Conservation (phyloP, 805 yeast genomes). For the Henningerozyma blattae region DNA sequence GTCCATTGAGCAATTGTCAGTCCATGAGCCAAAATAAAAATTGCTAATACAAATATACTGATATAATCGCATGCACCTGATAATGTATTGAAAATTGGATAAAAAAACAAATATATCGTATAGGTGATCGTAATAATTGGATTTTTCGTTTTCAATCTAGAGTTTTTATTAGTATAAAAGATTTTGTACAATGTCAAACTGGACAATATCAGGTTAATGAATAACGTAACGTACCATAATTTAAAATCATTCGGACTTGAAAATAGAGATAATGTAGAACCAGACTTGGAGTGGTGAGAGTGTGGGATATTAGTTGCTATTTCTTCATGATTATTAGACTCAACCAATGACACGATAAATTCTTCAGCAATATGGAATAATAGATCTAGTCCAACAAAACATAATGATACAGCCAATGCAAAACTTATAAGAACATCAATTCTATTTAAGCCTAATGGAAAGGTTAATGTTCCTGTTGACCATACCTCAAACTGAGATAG, state of each 20-base stretch:
- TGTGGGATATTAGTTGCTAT: slow-evolving; percentile 23
- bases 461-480: slow-evolving; percentile 67
- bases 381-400: slow-evolving; percentile 86
- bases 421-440: slow-evolving; percentile 80
- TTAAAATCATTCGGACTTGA: slow-evolving; percentile 4
- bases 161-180: slow-evolving; percentile 18
- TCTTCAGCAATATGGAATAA: slow-evolving; percentile 83
- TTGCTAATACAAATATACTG: slow-evolving; percentile 18
- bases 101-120: slow-evolving; percentile 16
- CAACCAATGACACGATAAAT: slow-evolving; percentile 31
- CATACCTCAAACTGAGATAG: slow-evolving; percentile 90
- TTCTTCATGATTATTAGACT: slow-evolving; percentile 22
- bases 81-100: slow-evolving; percentile 14
- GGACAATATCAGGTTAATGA: slow-evolving; percentile 13
- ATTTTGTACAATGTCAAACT: slow-evolving; percentile 14
- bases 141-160: slow-evolving; percentile 22
- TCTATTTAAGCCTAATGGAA: slow-evolving; percentile 91
- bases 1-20: slow-evolving; percentile 25
- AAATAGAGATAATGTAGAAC: slow-evolving; percentile 1
- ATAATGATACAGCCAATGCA: slow-evolving; percentile 70
- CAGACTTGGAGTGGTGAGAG: slow-evolving; percentile 15
- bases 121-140: slow-evolving; percentile 23
- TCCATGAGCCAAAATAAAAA: slow-evolving; percentile 22
- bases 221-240: slow-evolving; percentile 18
- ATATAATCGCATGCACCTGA: slow-evolving; percentile 18